Conservation (phyloP, 2,329 filamentous ascomycete genomes). For the Knufia fluminis region DNA sequence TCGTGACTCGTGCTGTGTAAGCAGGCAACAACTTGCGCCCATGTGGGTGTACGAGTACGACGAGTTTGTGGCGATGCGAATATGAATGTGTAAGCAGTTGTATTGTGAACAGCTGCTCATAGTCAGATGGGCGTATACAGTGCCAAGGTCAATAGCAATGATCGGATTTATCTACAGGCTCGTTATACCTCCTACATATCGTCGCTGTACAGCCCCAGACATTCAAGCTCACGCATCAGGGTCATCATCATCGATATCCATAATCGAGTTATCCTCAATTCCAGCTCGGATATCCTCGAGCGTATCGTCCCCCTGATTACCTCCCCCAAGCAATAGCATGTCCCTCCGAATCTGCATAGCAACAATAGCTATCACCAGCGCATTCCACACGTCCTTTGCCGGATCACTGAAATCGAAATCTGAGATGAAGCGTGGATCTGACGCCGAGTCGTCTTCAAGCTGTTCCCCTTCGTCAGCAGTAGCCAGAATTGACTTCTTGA, state of each 20-base stretch:
- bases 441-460: conserved; percentile 5
- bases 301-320: not conserved
- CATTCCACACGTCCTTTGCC: conserved; percentile 53
- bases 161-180: too few species aligned
- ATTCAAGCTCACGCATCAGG: conserved; percentile 4
- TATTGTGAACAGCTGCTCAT: too few species aligned
- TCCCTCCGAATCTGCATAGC: conserved; percentile 43
- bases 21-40: too few species aligned
- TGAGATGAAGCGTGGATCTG: conserved; percentile 35
- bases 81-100: too few species aligned
- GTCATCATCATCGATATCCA: conserved; percentile 2
- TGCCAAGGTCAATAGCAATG: too few species aligned
- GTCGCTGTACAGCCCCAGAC: too few species aligned
- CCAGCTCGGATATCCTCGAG: conserved; percentile 3
- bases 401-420: conserved; percentile 45
- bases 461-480: not conserved
- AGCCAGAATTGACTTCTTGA: not conserved
- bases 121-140: too few species aligned
- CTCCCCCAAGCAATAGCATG: not conserved
- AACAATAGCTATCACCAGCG: conserved; percentile 47
- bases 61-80: too few species aligned
- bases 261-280: not conserved
- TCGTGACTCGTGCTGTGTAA: too few species aligned
- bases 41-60: too few species aligned
- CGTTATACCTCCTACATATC: too few species aligned